Evolutionary conservation across 2,329 filamentous ascomycete species (phyloP), one percentile per base, ranked within the genome.

Genomic region (Xylaria sp.): DNA sequence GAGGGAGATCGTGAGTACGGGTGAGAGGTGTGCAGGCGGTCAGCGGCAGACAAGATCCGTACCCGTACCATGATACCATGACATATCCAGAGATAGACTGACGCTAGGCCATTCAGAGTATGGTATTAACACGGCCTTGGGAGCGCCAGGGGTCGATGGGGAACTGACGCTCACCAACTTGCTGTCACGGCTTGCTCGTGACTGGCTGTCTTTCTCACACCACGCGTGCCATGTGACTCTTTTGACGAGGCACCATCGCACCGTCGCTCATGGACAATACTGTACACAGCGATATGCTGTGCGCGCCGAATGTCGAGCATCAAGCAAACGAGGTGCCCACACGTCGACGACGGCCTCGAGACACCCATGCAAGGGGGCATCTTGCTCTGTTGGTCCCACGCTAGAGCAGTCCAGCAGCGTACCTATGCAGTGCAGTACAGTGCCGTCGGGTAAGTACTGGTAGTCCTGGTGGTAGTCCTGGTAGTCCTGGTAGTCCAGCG

Each of bases 81-180:
- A n/a, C n/a, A 23, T 54, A 49, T 49, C 49, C 54, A 35, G 38
- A 54, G 52, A 53, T 9, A 44, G 54, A 35, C 19, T 27, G n/a
- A 60, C 60, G 60, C 61, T 63, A 63, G 58, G 48, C 58, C 47
- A 13, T 47, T 54, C 56, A 38, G 4, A 48, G 44, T 37, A 55
- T 37, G 17, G 19, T 21, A 23, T 31, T 55, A 43, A 21, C n/a
- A 35, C 54, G 31, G 27, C 37, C 23, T 11, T 46, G 21, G 47
- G 31, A 29, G 27, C 17, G 35, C 9, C 52, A 49, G 52, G 31
- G 51, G 44, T 41, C 27, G 57, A 41, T 37, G 35, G 31, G 52
- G 25, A 19, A 38, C 40, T 17, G 35, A 31, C 43, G 44, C 37
- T 35, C 17, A 31, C 41, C 48, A 54, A 40, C 29, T 54, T 27